Base-by-base conservation (phyloP, 768 basidiomycete genomes). In the Pisolithus sp. region DNA sequence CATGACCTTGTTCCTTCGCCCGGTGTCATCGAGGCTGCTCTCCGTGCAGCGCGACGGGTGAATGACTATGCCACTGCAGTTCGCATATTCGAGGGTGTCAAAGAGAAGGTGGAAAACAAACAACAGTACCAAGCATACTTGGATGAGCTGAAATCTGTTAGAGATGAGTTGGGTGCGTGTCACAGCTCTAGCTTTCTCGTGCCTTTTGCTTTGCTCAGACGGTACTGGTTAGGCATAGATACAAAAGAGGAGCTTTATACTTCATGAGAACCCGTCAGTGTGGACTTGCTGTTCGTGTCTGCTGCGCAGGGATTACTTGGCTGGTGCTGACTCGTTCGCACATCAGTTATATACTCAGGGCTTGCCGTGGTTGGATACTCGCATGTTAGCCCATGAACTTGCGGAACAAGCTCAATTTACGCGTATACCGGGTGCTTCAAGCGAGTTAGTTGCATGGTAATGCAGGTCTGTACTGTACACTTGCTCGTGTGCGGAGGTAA, bases 61-160 rank as follows among this genome's bases (percentile, higher is more conserved):
- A 86, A 99, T 72, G 94, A 97, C 79, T 98, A 89, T 70, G 86
- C 95, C 40, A 99, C 96, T 38, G 94, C 95, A 39, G 93, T 99
- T 53, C 79, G 96, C 55, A 80, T 98, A 60, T 91, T 97, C 63
- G 95, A 98, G 78, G 96, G 95, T 54, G 70, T 99, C 62, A 86
- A 81, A 75, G 93, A 93, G 73, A 98, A 99, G 78, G 93, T 96
- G 44, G 96, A 99, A 78, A 98, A 94, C 76, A 88, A 89, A 75
- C 74, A 82, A 52, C 96, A 98, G 73, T 98, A 98, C 67, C 76
- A 92, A 75, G 83, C 85, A 30, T 98, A 99, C 69, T 73, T 99
- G 65, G 81, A 89, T 13, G 95, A 97, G 72, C 77, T 96, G 60
- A 91, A 88, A 70, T 77, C 82, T 48, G 73, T 96, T 58, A 80